A percentile compares a stretch with the other conserved stretches of the same genome.
These are phyloP conservation scores for Abrus pulchellus DNA, from an alignment of 306 rosid genomes.

Conservation along the genomic window DNA sequence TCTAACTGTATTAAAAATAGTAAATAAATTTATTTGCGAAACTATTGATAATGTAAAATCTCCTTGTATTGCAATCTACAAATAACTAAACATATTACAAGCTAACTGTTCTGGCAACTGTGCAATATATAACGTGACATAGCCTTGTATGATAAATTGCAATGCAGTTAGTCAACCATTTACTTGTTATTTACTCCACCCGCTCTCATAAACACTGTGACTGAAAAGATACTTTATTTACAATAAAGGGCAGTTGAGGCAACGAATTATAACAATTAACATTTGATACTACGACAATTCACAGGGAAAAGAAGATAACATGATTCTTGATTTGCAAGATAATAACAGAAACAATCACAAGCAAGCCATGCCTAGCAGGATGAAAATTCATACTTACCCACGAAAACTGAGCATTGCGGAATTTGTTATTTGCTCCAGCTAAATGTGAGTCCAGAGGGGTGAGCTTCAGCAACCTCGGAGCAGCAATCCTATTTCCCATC, in stretches of 20 bases:
- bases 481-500: slow-evolving; percentile 93
- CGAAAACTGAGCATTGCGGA: slow-evolving; percentile 93
- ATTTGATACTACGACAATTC: slow-evolving; percentile 2
- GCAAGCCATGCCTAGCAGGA: neutral
- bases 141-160: neutral
- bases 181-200: neutral
- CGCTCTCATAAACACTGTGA: neutral
- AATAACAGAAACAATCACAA: slow-evolving; percentile 3
- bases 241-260: neutral
- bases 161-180: slow-evolving; percentile 5
- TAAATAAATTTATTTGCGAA: neutral
- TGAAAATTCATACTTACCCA: slow-evolving; percentile 70
- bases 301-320: neutral
- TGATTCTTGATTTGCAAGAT: slow-evolving; percentile 26
- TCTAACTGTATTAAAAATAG: neutral
- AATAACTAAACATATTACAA: slow-evolving; percentile 23
- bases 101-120: slow-evolving; percentile 4
- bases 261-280: neutral
- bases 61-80: neutral
- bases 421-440: slow-evolving; percentile 87
- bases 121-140: neutral
- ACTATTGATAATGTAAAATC: neutral
- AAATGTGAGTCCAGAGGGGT: slow-evolving; percentile 92
- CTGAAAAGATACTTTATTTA: neutral
- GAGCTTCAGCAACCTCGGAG: slow-evolving; percentile 94